These are phyloP conservation scores for Caryopteris hybrid DNA, from an alignment of 305 asterid species.

Conservation along the genomic window DNA sequence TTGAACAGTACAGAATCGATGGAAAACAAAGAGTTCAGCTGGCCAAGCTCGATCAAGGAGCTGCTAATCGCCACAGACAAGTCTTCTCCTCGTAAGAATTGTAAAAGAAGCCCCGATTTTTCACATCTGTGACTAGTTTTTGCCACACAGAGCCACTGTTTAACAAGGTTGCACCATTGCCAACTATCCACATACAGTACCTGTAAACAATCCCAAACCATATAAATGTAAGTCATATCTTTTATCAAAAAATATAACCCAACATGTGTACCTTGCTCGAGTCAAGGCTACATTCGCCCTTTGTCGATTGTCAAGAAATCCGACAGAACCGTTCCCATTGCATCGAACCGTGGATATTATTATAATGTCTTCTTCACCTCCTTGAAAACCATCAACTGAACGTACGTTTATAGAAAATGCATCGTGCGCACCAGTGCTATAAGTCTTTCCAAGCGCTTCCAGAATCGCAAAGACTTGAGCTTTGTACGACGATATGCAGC, in stretches of 20 bases:
- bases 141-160: constrained; percentile 57
- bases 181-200: constrained; percentile 66
- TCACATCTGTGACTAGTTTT: constrained; percentile 42
- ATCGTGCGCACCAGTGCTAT: constrained; percentile 40
- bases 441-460: constrained; percentile 43
- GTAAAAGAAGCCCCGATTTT: constrained; percentile 46
- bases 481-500: constrained; percentile 79
- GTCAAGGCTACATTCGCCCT: constrained; percentile 67
- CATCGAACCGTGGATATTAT: constrained; percentile 69
- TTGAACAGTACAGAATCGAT: constrained; percentile 24
- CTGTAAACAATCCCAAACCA: constrained; percentile 18
- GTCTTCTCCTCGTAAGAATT: constrained; percentile 30
- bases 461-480: constrained; percentile 67
- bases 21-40: constrained; percentile 19
- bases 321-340: constrained; percentile 56
- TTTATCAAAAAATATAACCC: too few relatives aligned
- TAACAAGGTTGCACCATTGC: constrained; percentile 47
- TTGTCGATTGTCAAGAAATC: constrained; percentile 56
- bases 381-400: constrained; percentile 82
- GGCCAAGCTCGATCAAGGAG: neutral
- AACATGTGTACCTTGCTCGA: constrained; percentile 51
- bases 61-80: neutral
- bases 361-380: constrained; percentile 77
- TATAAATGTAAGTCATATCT: neutral
- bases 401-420: constrained; percentile 57